Evolutionary conservation across 1,139 yeast genomes (phyloP), one percentile per base, ranked within the genome.

Genomic region (Yarrowia galli): DNA sequence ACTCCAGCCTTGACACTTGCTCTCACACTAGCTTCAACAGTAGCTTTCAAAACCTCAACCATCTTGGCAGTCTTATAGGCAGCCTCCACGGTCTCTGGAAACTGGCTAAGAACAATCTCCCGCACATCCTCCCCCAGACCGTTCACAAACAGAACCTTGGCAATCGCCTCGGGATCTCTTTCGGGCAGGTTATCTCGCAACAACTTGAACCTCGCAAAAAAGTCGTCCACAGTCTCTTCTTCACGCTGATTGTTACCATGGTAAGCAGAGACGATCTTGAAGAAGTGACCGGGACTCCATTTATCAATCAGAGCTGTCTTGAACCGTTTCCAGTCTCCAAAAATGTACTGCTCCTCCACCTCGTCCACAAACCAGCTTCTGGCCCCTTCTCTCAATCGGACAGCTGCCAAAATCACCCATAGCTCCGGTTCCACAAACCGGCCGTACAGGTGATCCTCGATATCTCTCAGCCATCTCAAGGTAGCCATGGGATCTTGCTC

Each of bases 161-260:
- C 46, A 10, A 43, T 9, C 3, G 25, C 10, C 23, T 43, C 46
- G 3, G 46, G 25, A 16, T 43, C 46, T 20, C 25, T 20, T 20
- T 43, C 46, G 25, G 46, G 46, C 25, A 43, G 46, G 8, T 43
- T 43, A 10, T 43, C 46, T 43, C 46, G 23, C 25, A 43, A 16
- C 23, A 43, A 16, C 16, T 13, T 12, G 25, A 43, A 43, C 25
- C 12, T 9, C 25, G 46, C 46, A 12, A 20, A 20, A 12, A 43
- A 43, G 25, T 20, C 46, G 15, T 43, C 46, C 16, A 20, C 46
- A 1, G 46, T 10, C 25, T 43, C 46, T 16, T 12, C 46, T 10
- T 43, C 46, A 12, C 16, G 18, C 12, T 43, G 46, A 25, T 6
- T 20, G 25, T 10, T 43, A 6, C 16, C 25, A 1, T 43, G 23